Conservation (phyloP, 2,329 filamentous ascomycete species). For the Colletotrichum melonis region DNA sequence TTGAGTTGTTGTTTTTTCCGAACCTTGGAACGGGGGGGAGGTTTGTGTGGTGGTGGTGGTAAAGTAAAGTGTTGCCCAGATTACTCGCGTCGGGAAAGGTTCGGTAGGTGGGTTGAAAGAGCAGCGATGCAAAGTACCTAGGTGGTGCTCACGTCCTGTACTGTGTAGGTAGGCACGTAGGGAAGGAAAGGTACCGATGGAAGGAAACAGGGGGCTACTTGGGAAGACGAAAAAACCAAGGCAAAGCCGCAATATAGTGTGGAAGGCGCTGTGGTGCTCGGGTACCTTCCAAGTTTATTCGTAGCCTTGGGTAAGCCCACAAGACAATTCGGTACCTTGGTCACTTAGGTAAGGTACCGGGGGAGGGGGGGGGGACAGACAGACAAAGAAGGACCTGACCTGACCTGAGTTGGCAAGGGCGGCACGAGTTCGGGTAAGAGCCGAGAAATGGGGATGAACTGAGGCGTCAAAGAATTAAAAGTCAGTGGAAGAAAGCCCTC, state of each 20-base stretch:
- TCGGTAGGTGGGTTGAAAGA: slow-evolving; percentile 5
- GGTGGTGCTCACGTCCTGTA: too few species aligned
- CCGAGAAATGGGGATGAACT: slow-evolving; percentile 2
- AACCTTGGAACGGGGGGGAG: slow-evolving; percentile 4
- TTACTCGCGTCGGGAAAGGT: slow-evolving; percentile 21
- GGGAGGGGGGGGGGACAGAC: too few species aligned
- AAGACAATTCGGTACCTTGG: too few species aligned
- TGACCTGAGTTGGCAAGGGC: not conserved
- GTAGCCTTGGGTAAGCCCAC: not conserved
- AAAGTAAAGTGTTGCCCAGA: slow-evolving; percentile 4
- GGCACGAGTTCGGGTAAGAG: slow-evolving; percentile 27
- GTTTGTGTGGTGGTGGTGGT: slow-evolving; percentile 13
- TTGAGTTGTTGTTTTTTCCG: slow-evolving; percentile 25
- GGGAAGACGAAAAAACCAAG: not conserved
- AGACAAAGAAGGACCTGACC: not conserved
- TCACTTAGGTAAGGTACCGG: not conserved
- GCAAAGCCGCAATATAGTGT: not conserved
- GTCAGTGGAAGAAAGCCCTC: not conserved
- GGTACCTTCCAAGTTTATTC: not conserved
- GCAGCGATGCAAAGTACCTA: not conserved
- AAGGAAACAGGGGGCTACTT: not conserved
- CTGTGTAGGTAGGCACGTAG: not conserved
- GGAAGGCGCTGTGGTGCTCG: not conserved
- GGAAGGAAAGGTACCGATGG: not conserved
- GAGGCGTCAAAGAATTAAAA: not conserved